These are phyloP conservation scores for Beauveria pseudobassiana DNA, from an alignment of 2,329 filamentous ascomycete genomes.

Conservation along the genomic window DNA sequence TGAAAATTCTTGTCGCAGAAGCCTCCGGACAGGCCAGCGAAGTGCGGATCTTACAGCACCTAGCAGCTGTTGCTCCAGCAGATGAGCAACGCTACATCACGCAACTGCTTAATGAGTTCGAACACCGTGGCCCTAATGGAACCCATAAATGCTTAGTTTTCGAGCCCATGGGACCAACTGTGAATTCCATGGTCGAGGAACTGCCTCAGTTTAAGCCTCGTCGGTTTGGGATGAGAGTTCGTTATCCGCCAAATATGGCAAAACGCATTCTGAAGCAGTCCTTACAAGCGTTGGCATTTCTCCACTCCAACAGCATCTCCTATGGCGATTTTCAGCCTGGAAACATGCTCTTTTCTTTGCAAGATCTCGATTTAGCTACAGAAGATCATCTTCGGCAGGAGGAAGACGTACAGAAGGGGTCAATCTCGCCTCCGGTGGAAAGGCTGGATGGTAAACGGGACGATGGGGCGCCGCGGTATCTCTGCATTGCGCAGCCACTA, in stretches of 20 bases:
- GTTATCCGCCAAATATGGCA: slow-evolving; percentile 32
- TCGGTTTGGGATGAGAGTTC: slow-evolving; percentile 19
- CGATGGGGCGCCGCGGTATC: slow-evolving; percentile 22
- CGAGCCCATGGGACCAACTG: slow-evolving; percentile 28
- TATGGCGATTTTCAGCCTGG: slow-evolving; percentile 34
- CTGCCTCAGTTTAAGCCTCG: slow-evolving; percentile 25
- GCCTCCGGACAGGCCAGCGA: slow-evolving; percentile 14
- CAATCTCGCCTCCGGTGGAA: slow-evolving; percentile 20
- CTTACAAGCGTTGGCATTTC: slow-evolving; percentile 26
- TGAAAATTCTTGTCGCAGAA: slow-evolving; percentile 18
- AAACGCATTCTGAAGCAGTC: slow-evolving; percentile 33
- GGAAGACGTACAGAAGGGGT: slow-evolving; percentile 16
- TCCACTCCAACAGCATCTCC: slow-evolving; percentile 31
- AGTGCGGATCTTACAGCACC: slow-evolving; percentile 16
- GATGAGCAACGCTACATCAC: slow-evolving; percentile 23
- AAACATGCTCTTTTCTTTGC: slow-evolving; percentile 29
- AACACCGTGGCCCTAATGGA: slow-evolving; percentile 26
- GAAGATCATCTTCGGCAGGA: slow-evolving; percentile 20
- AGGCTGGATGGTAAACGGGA: slow-evolving; percentile 25
- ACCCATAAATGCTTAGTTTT: slow-evolving; percentile 24
- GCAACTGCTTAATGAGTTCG: slow-evolving; percentile 21
- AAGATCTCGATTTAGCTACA: slow-evolving; percentile 19
- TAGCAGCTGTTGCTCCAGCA: slow-evolving; percentile 15
- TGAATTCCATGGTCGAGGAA: slow-evolving; percentile 30
- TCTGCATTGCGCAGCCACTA: slow-evolving; percentile 22